Percentiles rank a stretch among this genome's conserved stretches.
phyloP scores from a whole-genome alignment of 179 eudicot genomes.

The Kewa caespitosa region DNA sequence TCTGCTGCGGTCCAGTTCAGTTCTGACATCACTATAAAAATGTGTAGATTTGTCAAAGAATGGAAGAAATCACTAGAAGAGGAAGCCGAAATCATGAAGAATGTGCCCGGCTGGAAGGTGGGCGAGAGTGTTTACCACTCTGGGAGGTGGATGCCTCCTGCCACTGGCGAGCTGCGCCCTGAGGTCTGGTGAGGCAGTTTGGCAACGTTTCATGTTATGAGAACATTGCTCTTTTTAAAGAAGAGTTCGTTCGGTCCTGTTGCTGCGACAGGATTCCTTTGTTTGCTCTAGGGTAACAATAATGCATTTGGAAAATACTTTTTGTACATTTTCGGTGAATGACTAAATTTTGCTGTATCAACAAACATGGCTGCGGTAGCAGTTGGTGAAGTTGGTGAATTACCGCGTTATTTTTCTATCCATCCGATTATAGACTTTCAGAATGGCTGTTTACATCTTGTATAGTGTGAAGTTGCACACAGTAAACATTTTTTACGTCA shows the following conservation, averaged over 20 bases:
- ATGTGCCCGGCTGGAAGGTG: constrained; percentile 99
- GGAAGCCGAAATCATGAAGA: constrained; percentile 94
- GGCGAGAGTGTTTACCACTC: constrained; percentile 94
- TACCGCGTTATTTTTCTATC: no score
- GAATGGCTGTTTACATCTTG: no score
- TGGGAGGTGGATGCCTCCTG: constrained; percentile 97
- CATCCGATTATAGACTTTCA: no score
- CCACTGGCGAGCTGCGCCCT: constrained; percentile 92
- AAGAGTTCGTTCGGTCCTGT: constrained; percentile 1
- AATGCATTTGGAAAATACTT: constrained; percentile 26
- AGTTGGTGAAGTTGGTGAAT: no score
- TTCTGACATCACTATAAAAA: neutral
- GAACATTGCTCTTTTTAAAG: neutral
- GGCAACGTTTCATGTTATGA: neutral
- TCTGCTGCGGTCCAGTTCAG: neutral
- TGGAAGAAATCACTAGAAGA: constrained; percentile 87
- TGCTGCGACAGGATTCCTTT: constrained; percentile 13
- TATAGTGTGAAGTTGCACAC: no score
- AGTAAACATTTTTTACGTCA: no score
- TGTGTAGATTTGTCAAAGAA: constrained; percentile 83
- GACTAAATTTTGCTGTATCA: no score
- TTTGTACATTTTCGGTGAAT: constrained; percentile 8
- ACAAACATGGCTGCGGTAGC: no score
- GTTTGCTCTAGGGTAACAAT: constrained; percentile 27
- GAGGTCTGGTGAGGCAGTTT: constrained; percentile 70